Base-by-base conservation (phyloP, 2,329 filamentous ascomycete genomes). In the Scedosporium minutisporum region DNA sequence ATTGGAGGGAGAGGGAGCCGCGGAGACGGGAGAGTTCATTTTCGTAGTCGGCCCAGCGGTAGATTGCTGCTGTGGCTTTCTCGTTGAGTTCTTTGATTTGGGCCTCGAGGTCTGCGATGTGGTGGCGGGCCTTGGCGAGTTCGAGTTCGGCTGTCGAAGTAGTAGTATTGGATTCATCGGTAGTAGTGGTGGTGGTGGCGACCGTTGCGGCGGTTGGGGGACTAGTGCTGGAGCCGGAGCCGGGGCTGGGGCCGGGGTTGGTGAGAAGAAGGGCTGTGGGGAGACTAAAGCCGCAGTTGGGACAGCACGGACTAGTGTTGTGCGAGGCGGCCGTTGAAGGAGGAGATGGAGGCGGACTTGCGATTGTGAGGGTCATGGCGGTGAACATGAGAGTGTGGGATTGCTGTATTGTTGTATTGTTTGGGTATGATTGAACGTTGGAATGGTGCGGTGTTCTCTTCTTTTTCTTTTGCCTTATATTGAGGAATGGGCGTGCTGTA, bases 1-100 rank as follows among this genome's bases (percentile, higher is more conserved):
- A 38, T 4, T 68, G 69, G 64, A 67, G 66, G 59, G 42, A 6
- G 14, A 48, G 61, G 70, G 69, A 68, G 42, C 75, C 76, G 66
- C 84, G 84, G 62, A 91, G 78, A 55, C 75, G 78, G 55, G 84
- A 79, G 48, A 92, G 81, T 72, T 92, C 88, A 73, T 91, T 89
- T 75, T 93, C 90, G 79, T 91, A 92, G 76, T 91, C 87, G 70
- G 89, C 88, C 82, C 83, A 87, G 71, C 81, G 82, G 73, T 86
- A 82, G 65, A 85, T 81, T 71, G 79, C 79, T 41, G 85, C 83
- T 3, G 86, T 82, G 63, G 87, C 87, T 74, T 90, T 91, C 67
- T 89, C 80, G 72, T 86, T 90, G 64, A 93, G 80, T 62, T 86
- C 74, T 63, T 82, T 81, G 62, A 93, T 85, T 70, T 92, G 88